Conservation (phyloP, 345 rosid species). For the Citrus trifoliata region DNA sequence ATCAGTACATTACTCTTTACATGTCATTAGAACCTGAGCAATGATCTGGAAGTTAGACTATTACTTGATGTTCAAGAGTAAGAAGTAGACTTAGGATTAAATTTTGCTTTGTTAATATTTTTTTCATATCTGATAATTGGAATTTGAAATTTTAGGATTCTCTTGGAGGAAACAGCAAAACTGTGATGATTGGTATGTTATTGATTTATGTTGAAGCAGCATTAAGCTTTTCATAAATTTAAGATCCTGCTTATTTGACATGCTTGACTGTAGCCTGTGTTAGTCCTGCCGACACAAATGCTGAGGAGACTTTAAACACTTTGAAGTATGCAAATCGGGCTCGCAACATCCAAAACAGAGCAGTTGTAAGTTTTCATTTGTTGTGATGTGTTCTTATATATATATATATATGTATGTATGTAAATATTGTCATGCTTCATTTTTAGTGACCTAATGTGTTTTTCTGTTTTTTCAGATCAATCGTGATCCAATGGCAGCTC, state of each 20-base stretch:
- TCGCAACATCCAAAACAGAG: constrained; percentile 95
- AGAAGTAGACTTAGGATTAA: neutral
- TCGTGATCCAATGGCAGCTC: constrained; percentile 83
- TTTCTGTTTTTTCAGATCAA: constrained; percentile 51
- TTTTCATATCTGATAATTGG: neutral
- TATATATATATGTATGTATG: too few relatives aligned
- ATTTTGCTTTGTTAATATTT: neutral
- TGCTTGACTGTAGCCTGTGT: constrained; percentile 69
- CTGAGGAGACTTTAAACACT: constrained; percentile 94
- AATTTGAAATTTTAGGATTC: constrained; percentile 66
- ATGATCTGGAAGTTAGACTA: neutral
- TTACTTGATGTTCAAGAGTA: neutral
- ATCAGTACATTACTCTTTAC: neutral
- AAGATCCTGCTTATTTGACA: neutral
- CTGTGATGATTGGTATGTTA: constrained; percentile 91
- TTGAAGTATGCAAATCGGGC: constrained; percentile 98
- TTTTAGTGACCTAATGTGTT: neutral
- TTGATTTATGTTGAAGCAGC: neutral
- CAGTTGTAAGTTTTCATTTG: constrained; percentile 57
- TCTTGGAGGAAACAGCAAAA: constrained; percentile 97
- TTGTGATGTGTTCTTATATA: neutral
- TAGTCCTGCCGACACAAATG: constrained; percentile 98
- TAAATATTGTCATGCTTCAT: neutral
- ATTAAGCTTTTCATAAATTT: neutral
- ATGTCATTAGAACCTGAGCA: neutral